Evolutionary conservation across 1,284 basidiomycete species (phyloP).

Genomic region (Ustanciosporium gigantosporum): DNA sequence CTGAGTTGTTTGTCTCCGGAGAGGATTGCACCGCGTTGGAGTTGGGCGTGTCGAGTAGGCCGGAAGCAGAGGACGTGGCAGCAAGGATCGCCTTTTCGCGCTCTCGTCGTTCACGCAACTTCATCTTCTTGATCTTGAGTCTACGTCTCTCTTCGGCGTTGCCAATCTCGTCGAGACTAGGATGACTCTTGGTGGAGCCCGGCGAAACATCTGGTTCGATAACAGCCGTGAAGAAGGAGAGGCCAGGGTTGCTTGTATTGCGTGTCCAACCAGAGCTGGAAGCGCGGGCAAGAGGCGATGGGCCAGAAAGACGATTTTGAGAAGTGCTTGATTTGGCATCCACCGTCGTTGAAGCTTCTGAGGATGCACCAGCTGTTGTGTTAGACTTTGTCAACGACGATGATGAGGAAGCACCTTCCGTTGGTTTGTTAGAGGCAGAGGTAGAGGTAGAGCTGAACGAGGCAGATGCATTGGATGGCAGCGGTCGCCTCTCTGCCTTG

Average conservation of each 20-base stretch:
- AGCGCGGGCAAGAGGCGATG: slow-evolving; percentile 14
- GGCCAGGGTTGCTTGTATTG: slow-evolving; percentile 36
- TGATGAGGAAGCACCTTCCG: background rate
- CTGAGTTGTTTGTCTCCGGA: slow-evolving; percentile 10
- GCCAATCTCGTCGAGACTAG: slow-evolving; percentile 47
- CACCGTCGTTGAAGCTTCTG: slow-evolving; percentile 2
- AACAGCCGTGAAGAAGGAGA: slow-evolving; percentile 48
- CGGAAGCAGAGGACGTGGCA: slow-evolving; percentile 3
- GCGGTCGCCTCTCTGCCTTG: slow-evolving; percentile 46
- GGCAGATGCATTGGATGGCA: background rate
- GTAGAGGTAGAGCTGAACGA: slow-evolving; percentile 5
- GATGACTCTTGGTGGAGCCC: slow-evolving; percentile 18
- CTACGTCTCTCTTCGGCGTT: slow-evolving; percentile 45
- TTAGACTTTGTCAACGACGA: background rate
- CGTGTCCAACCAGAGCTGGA: slow-evolving; percentile 18
- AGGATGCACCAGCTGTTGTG: background rate
- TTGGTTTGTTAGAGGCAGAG: slow-evolving; percentile 1
- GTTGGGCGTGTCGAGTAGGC: slow-evolving; percentile 21
- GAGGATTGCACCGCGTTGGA: slow-evolving; percentile 20
- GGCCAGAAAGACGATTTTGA: slow-evolving; percentile 14
- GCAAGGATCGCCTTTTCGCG: slow-evolving; percentile 11
- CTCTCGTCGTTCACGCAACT: slow-evolving; percentile 27
- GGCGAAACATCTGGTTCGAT: slow-evolving; percentile 24
- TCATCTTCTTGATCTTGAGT: slow-evolving; percentile 42
- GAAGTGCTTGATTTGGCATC: slow-evolving; percentile 7